Base-by-base conservation (phyloP, 768 basidiomycete genomes). In the Tulasnella sp. region DNA sequence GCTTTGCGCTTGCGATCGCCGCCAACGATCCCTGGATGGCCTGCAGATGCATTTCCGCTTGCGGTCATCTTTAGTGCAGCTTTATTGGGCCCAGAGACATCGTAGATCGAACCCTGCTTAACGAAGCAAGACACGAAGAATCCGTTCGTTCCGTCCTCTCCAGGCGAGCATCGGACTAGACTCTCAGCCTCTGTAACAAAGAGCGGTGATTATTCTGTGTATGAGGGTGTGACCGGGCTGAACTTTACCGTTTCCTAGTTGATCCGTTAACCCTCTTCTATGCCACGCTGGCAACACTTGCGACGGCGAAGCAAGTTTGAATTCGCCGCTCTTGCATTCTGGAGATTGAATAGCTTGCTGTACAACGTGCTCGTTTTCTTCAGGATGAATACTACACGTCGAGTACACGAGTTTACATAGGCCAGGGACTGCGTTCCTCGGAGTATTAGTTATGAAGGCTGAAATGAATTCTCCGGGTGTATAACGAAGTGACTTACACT, bases 81-180 rank as follows among this genome's bases (percentile, higher is more conserved):
- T 9, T 25, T 22, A 15, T 42, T 48, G 32, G 27, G 27, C 20
- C 55, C 16, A 12, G 25, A 10, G n/a, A n/a, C n/a, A n/a, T n/a
- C n/a, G n/a, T n/a, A n/a, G n/a, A n/a, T n/a, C n/a, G n/a, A n/a
- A 19, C 43, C 29, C 13, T 4, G 63, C 15, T 42, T 51, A n/a
- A 88, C 69, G 62, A 98, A 91, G 64, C 85, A 95, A n/a, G 87
- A 81, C 20, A 99, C 92, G 59, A 99, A 99, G 70, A 99, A 99
- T 0, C 95, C 95, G 60, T 98, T 98, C 10, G 87, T 90, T 32
- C 75, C 77, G 60, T 98, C 91, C 54, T 83, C 85, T 48, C 79
- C 78, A 12, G 87, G 79, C 24, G 74, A 73, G 63, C 86, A 89
- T 15, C 87, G 77, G 24, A 90, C 60, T 16, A 86, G 62, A 9